Evolutionary conservation across 1,139 yeast species (phyloP).

Genomic region (Protomyces pachydermus): DNA sequence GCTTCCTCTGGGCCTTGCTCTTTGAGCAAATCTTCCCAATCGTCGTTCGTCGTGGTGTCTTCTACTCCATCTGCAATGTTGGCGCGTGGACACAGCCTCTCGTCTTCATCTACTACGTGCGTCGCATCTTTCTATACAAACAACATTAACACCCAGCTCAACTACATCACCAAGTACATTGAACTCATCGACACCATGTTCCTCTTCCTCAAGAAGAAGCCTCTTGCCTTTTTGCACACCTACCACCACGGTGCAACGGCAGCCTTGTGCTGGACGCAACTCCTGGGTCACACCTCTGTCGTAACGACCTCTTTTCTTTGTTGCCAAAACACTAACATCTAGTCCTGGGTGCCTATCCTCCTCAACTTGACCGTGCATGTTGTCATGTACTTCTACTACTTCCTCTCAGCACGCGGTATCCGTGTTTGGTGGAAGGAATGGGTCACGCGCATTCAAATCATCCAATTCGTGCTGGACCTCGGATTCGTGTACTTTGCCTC

Average conservation of each 20-base stretch:
- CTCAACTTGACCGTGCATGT: slow-evolving; percentile 91
- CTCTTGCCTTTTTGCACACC: slow-evolving; percentile 63
- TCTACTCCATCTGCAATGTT: slow-evolving; percentile 76
- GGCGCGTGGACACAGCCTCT: slow-evolving; percentile 81
- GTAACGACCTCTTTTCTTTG: slow-evolving; percentile 11
- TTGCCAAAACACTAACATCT: not conserved
- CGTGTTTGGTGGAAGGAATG: slow-evolving; percentile 99
- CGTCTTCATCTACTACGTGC: slow-evolving; percentile 63
- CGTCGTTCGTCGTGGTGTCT: slow-evolving; percentile 67
- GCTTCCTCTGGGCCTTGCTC: slow-evolving; percentile 60
- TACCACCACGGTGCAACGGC: slow-evolving; percentile 99
- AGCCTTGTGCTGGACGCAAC: slow-evolving; percentile 85
- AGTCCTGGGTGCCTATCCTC: slow-evolving; percentile 87
- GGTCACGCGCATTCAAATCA: slow-evolving; percentile 95
- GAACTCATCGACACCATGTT: slow-evolving; percentile 91
- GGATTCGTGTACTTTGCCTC: slow-evolving; percentile 89
- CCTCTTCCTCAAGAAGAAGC: slow-evolving; percentile 86
- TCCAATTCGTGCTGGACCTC: slow-evolving; percentile 86
- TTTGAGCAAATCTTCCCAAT: slow-evolving; percentile 85
- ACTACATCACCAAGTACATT: slow-evolving; percentile 45
- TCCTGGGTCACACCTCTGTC: slow-evolving; percentile 79
- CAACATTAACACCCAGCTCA: not conserved
- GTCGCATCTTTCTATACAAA: slow-evolving; percentile 34
- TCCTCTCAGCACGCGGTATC: slow-evolving; percentile 86
- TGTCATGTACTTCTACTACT: slow-evolving; percentile 97